Evolutionary conservation across 139 green algal genomes (phyloP).

Genomic region (Ulvella scutata): DNA sequence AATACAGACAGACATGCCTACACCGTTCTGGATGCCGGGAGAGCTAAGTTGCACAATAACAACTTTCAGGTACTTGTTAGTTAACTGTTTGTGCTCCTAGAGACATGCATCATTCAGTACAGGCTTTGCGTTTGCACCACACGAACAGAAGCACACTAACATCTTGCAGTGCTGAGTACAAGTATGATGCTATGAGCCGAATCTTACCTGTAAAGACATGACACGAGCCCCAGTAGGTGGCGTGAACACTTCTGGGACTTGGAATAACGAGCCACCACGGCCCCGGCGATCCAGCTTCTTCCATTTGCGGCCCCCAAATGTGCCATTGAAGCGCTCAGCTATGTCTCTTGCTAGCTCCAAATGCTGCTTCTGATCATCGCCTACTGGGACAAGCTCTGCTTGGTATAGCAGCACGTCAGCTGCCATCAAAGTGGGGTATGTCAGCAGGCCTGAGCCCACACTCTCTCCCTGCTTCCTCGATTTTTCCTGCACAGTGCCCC

Average conservation of each 20-base stretch:
- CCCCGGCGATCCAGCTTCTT: slow-evolving; percentile 85
- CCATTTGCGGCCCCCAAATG: slow-evolving; percentile 85
- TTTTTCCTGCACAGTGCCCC: slow-evolving; percentile 95
- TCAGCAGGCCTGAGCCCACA: slow-evolving; percentile 83
- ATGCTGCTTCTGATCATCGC: slow-evolving; percentile 97
- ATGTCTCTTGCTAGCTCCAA: slow-evolving; percentile 76
- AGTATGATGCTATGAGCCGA: neutral
- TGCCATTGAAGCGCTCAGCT: slow-evolving; percentile 67
- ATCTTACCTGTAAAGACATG: slow-evolving; percentile 77
- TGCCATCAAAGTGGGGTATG: slow-evolving; percentile 98
- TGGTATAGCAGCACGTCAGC: slow-evolving; percentile 97
- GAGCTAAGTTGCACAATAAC: too few species aligned
- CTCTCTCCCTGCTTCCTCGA: slow-evolving; percentile 65
- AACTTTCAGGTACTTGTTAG: too few species aligned
- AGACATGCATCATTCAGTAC: too few species aligned
- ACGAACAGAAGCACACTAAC: too few species aligned
- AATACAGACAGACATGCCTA: too few species aligned
- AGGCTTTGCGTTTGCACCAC: too few species aligned
- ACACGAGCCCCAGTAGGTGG: slow-evolving; percentile 76
- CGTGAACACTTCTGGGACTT: slow-evolving; percentile 86
- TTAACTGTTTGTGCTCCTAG: too few species aligned
- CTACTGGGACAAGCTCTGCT: slow-evolving; percentile 90
- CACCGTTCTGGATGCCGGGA: too few species aligned
- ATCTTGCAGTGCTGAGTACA: neutral
- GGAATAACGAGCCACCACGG: slow-evolving; percentile 53